phyloP scores from a whole-genome alignment of 2,329 filamentous ascomycete genomes.

The Bipolaris cookei region DNA sequence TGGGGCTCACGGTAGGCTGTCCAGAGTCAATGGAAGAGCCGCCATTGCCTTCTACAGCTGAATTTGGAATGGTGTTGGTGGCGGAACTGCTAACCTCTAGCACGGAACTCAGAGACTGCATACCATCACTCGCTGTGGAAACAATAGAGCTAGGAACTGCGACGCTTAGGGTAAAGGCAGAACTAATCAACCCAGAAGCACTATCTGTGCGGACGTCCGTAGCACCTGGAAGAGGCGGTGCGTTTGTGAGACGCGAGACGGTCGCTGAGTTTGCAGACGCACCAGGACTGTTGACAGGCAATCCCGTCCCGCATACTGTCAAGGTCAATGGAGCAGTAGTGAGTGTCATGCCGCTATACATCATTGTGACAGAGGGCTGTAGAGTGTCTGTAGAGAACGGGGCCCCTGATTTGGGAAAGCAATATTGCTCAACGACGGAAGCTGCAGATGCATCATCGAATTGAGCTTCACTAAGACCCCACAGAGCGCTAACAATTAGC shows the following conservation, averaged over 20 bases:
- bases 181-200: not conserved
- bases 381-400: not conserved
- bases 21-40: not conserved
- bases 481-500: not conserved
- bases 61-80: too few relatives aligned
- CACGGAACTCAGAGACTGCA: not conserved
- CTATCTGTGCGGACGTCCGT: not conserved
- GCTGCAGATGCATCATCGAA: not conserved
- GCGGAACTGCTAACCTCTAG: not conserved
- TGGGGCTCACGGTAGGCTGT: not conserved
- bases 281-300: not conserved
- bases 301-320: not conserved
- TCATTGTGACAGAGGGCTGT: constrained; percentile 4
- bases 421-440: constrained; percentile 1
- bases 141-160: not conserved
- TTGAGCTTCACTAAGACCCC: not conserved
- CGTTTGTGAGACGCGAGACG: not conserved
- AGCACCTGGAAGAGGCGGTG: constrained; percentile 1
- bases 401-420: constrained; percentile 4
- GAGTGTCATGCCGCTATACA: constrained; percentile 1
- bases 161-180: not conserved
- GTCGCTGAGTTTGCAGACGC: constrained; percentile 1
- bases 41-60: not conserved
- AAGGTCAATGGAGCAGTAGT: constrained; percentile 4
- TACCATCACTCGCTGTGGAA: not conserved